Conservation (phyloP, 441 rosid species). For the Brassica hybrid region DNA sequence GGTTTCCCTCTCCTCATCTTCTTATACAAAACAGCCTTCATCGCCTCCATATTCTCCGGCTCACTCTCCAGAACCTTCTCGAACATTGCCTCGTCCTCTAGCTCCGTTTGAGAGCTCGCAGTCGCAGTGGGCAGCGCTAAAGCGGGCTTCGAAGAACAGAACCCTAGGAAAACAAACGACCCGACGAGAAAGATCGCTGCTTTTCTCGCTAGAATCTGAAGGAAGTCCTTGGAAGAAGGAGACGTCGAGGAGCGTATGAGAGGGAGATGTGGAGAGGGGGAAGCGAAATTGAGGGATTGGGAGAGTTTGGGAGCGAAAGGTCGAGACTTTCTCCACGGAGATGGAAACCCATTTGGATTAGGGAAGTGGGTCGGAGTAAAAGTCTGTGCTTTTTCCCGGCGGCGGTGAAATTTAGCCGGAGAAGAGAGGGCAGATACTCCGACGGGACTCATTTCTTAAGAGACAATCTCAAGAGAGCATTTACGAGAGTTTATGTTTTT, state of each 20-base stretch:
- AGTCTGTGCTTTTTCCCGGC: constrained; percentile 25
- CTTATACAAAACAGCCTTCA: constrained; percentile 70
- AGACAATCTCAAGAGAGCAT: background rate
- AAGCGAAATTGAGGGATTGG: constrained; percentile 19
- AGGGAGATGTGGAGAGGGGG: constrained; percentile 34
- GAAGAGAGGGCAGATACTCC: constrained; percentile 25
- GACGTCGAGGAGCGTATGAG: constrained; percentile 20
- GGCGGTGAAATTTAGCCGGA: constrained; percentile 26
- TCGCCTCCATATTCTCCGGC: constrained; percentile 67
- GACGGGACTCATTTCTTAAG: constrained; percentile 20
- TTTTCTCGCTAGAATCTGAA: constrained; percentile 48
- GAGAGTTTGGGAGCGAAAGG: constrained; percentile 39
- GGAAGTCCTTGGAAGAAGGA: constrained; percentile 33
- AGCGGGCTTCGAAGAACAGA: constrained; percentile 50
- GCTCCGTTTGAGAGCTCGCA: constrained; percentile 43
- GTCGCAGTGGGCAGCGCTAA: constrained; percentile 51
- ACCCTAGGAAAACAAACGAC: constrained; percentile 60
- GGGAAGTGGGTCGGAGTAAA: constrained; percentile 25
- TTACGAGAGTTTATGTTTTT: background rate
- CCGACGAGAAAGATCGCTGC: constrained; percentile 59
- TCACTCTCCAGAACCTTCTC: constrained; percentile 75
- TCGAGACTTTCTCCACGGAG: constrained; percentile 33
- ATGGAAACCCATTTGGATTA: constrained; percentile 27
- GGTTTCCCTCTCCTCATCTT: constrained; percentile 80
- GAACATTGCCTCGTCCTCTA: constrained; percentile 60